These are phyloP conservation scores for Panellus pusillus DNA, from an alignment of 768 basidiomycete genomes.

Conservation along the genomic window DNA sequence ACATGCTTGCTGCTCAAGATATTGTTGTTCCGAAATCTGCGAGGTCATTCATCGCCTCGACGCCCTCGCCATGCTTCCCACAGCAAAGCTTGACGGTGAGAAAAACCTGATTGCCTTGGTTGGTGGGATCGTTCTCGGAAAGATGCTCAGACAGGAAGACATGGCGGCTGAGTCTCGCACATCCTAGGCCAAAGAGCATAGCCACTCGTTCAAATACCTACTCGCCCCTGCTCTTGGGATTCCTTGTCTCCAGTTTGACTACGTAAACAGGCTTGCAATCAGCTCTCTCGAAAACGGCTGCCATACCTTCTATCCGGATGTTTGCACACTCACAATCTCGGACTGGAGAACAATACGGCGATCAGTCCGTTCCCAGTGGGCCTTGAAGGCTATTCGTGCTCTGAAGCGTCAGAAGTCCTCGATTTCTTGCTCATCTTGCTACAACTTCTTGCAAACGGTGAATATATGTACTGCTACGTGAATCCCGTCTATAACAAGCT, in stretches of 20 bases:
- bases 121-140: constrained; percentile 63
- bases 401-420: too few relatives aligned
- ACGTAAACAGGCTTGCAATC: constrained; percentile 54
- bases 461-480: too few relatives aligned
- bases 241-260: constrained; percentile 69
- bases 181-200: constrained; percentile 70
- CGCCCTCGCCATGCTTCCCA: constrained; percentile 48
- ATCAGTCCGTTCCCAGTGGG: too few relatives aligned
- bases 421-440: too few relatives aligned
- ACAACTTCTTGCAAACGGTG: too few relatives aligned
- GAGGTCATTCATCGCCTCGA: constrained; percentile 35
- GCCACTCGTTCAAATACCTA: constrained; percentile 77
- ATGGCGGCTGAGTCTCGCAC: constrained; percentile 46
- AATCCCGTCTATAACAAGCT: too few relatives aligned
- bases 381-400: too few relatives aligned
- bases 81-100: constrained; percentile 32
- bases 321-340: too few relatives aligned
- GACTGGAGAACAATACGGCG: too few relatives aligned
- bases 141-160: constrained; percentile 52
- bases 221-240: constrained; percentile 83
- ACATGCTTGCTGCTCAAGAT: constrained; percentile 40
- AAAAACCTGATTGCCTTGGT: constrained; percentile 50
- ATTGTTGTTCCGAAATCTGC: constrained; percentile 45
- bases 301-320: too few relatives aligned
- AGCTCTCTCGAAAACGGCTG: too few relatives aligned